Evolutionary conservation across 1,284 basidiomycete genomes (phyloP).

Genomic region (Chalciporus sp.): DNA sequence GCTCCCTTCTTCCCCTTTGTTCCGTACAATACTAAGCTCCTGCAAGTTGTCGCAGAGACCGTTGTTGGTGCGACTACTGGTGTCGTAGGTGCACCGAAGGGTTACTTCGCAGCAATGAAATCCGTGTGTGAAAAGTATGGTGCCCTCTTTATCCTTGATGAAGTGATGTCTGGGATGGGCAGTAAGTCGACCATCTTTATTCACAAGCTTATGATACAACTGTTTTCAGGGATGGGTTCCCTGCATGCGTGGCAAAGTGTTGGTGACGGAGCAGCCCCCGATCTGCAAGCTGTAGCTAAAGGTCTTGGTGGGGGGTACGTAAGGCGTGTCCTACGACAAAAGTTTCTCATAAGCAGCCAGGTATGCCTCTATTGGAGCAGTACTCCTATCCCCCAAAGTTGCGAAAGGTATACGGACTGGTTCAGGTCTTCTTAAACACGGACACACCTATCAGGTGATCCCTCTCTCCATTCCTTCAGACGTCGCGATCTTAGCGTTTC

Average conservation of each 20-base stretch:
- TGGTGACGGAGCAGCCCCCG: slow-evolving; percentile 75
- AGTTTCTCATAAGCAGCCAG: slow-evolving; percentile 39
- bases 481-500: slow-evolving; percentile 10
- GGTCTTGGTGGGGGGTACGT: slow-evolving; percentile 82
- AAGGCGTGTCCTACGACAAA: neutral
- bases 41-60: slow-evolving; percentile 76
- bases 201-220: slow-evolving; percentile 2
- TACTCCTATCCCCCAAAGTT: slow-evolving; percentile 73
- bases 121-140: slow-evolving; percentile 87
- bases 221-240: slow-evolving; percentile 71
- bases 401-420: slow-evolving; percentile 67
- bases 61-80: slow-evolving; percentile 86
- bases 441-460: slow-evolving; percentile 81
- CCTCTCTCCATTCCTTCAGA: neutral
- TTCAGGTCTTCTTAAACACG: slow-evolving; percentile 78
- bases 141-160: slow-evolving; percentile 84
- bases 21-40: slow-evolving; percentile 10
- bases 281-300: slow-evolving; percentile 85
- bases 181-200: slow-evolving; percentile 46
- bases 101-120: slow-evolving; percentile 84
- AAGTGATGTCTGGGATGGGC: slow-evolving; percentile 88
- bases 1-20: slow-evolving; percentile 26
- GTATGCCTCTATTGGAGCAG: slow-evolving; percentile 82
- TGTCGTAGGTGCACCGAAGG: slow-evolving; percentile 71
- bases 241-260: slow-evolving; percentile 84